These are phyloP conservation scores for Persicaria maculosa DNA, from an alignment of 148 eudicot genomes.

Conservation along the genomic window DNA sequence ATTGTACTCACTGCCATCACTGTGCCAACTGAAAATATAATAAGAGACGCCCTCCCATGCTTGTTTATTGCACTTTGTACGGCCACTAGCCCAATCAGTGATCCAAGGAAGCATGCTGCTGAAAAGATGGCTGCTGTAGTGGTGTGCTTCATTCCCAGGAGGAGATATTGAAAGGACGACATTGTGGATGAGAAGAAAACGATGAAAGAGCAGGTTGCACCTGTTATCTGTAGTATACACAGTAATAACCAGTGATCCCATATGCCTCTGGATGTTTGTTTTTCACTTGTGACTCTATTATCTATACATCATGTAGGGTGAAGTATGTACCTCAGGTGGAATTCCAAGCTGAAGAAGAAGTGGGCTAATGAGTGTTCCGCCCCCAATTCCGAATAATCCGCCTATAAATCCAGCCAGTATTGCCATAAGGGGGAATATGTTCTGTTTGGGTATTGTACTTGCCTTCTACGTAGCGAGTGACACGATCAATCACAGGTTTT, in stretches of 20 bases:
- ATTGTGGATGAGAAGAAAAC: constrained; percentile 57
- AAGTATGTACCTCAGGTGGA: constrained; percentile 38
- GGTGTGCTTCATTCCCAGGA: constrained; percentile 46
- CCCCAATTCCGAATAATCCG: constrained; percentile 61
- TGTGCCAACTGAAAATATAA: constrained; percentile 50
- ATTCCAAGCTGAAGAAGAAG: constrained; percentile 55
- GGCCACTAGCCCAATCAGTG: constrained; percentile 36
- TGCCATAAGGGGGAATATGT: constrained; percentile 47
- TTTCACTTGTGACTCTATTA: no score
- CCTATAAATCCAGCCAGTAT: constrained; percentile 47
- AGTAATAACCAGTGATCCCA: background rate
- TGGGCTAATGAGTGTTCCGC: constrained; percentile 67
- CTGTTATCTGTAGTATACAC: constrained; percentile 34
- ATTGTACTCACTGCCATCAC: constrained; percentile 56
- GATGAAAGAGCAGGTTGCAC: constrained; percentile 61
- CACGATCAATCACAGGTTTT: background rate
- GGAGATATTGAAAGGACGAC: constrained; percentile 52
- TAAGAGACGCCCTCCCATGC: constrained; percentile 44
- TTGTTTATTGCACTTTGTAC: constrained; percentile 34
- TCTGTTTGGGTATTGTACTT: constrained; percentile 17
- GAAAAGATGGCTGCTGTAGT: constrained; percentile 27
- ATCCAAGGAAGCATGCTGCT: constrained; percentile 34
- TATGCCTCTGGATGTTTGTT: no score
- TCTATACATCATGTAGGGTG: background rate
- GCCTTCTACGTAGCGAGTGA: background rate